Percentiles rank a stretch among this genome's conserved stretches.
Conservation (phyloP, 345 rosid species). For the Euclidium syriacum region DNA sequence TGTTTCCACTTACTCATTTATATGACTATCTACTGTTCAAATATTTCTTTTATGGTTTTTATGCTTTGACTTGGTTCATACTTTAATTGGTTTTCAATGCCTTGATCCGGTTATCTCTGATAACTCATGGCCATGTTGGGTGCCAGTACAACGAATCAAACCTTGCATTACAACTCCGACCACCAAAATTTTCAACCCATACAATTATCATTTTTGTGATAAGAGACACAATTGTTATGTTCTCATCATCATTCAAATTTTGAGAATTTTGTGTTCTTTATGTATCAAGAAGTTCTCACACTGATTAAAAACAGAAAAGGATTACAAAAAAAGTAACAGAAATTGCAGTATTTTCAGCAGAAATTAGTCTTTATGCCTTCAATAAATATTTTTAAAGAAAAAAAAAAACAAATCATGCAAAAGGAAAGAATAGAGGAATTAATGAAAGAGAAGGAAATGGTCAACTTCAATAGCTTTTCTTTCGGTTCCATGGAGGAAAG, state of each 20-base stretch:
- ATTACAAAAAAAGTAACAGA: neutral
- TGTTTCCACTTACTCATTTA: too few species aligned
- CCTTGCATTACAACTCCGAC: neutral
- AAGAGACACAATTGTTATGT: neutral
- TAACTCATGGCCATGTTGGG: too few species aligned
- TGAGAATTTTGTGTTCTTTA: neutral
- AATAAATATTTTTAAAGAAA: neutral
- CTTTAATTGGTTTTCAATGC: too few species aligned
- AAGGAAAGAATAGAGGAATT: neutral
- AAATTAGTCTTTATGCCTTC: neutral
- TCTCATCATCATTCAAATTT: neutral
- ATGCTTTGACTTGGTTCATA: too few species aligned
- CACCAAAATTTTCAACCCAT: neutral
- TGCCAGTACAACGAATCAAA: neutral
- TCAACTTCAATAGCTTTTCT: neutral
- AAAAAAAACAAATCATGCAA: neutral
- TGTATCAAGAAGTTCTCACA: neutral
- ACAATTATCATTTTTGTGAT: neutral
- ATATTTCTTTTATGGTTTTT: too few species aligned
- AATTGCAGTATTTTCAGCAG: neutral
- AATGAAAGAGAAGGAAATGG: neutral
- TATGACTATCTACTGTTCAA: too few species aligned
- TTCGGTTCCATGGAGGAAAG: constrained; percentile 42
- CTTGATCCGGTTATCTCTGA: too few species aligned
- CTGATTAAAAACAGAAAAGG: neutral